These are phyloP conservation scores for Elongisporangium anandrum DNA, from an alignment of 352 stramenopile species.

Conservation along the genomic window DNA sequence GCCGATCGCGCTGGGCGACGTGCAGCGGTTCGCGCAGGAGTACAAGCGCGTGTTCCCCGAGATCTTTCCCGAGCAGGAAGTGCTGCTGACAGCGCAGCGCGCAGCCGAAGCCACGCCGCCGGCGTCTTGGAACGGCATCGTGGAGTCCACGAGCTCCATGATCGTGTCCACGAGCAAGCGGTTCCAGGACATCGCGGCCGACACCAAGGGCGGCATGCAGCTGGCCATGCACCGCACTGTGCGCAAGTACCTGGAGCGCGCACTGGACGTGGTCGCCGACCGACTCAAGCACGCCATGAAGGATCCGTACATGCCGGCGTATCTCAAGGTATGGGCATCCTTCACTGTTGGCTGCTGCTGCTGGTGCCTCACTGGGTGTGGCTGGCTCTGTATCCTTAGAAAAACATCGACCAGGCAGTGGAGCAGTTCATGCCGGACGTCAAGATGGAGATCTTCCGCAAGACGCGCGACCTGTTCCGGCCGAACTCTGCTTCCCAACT, in stretches of 20 bases:
- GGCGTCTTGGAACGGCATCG: slow-evolving; percentile 56
- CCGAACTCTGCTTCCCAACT: slow-evolving; percentile 17
- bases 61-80: slow-evolving; percentile 67
- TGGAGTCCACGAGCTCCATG: slow-evolving; percentile 76
- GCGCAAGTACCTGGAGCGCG: slow-evolving; percentile 69
- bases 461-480: slow-evolving; percentile 74
- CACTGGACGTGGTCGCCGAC: slow-evolving; percentile 71
- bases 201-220: slow-evolving; percentile 83
- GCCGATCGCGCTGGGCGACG: slow-evolving; percentile 44
- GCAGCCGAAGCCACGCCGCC: slow-evolving; percentile 31
- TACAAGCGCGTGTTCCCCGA: slow-evolving; percentile 81
- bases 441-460: slow-evolving; percentile 86
- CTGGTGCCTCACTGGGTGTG: slow-evolving; percentile 1
- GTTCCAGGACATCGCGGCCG: slow-evolving; percentile 78
- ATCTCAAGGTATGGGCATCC: slow-evolving; percentile 44
- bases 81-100: slow-evolving; percentile 46
- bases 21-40: slow-evolving; percentile 72
- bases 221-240: slow-evolving; percentile 76
- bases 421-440: slow-evolving; percentile 87
- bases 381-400: slow-evolving; percentile 23
- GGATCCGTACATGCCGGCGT: slow-evolving; percentile 79
- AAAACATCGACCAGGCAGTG: slow-evolving; percentile 80
- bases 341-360: neutral
- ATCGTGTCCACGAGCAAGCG: slow-evolving; percentile 75
- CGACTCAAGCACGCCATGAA: slow-evolving; percentile 75